Evolutionary conservation across 2,329 filamentous ascomycete genomes (phyloP).

Genomic region (Alternaria infectoria): DNA sequence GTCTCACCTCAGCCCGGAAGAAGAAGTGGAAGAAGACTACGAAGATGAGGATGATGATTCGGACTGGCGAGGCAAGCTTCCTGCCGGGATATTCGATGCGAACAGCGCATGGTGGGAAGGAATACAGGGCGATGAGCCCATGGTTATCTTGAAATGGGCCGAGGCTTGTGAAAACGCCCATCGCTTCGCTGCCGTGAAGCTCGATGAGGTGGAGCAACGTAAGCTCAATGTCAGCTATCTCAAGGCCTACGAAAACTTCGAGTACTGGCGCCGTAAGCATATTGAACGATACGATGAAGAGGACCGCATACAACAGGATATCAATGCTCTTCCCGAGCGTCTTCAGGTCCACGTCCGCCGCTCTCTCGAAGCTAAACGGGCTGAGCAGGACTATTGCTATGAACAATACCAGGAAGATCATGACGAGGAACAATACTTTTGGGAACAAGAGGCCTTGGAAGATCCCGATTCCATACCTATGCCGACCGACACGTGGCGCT

Average conservation of each 20-base stretch:
- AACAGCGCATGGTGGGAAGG: slow-evolving; percentile 1
- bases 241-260: background rate
- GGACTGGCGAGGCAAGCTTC: background rate
- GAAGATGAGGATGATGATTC: background rate
- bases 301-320: background rate
- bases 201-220: background rate
- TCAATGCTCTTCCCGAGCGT: background rate
- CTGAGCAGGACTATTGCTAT: background rate
- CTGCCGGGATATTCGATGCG: background rate
- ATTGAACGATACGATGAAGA: background rate
- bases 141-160: background rate
- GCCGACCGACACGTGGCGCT: background rate
- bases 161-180: background rate
- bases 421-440: background rate
- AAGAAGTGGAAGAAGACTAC: background rate
- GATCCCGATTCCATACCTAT: background rate
- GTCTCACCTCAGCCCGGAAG: background rate
- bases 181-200: background rate
- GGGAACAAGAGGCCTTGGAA: background rate
- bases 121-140: background rate
- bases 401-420: background rate
- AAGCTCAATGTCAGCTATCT: background rate
- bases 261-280: slow-evolving; percentile 3
- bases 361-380: background rate
- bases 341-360: background rate